phyloP scores from a whole-genome alignment of 2,329 filamentous ascomycete genomes.

The Magnaporthiopsis rhizophila region DNA sequence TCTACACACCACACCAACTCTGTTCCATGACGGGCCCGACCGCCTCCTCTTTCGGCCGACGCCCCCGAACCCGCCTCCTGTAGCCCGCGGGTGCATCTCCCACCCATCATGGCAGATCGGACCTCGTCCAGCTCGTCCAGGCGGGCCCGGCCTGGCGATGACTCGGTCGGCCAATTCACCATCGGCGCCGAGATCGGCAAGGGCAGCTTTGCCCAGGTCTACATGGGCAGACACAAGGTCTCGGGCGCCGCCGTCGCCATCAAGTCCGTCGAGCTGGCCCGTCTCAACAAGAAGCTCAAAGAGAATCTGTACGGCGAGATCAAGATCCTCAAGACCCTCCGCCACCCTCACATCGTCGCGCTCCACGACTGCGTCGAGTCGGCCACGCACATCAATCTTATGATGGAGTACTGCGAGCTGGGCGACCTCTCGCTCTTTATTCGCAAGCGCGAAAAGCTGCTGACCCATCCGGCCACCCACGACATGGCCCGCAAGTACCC shows the following conservation, averaged over 20 bases:
- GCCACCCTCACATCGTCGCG: conserved; percentile 94
- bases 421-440: conserved; percentile 94
- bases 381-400: conserved; percentile 80
- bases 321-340: conserved; percentile 83
- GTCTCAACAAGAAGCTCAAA: conserved; percentile 91
- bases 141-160: conserved; percentile 10
- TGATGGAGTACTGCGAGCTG: conserved; percentile 98
- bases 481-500: conserved; percentile 95
- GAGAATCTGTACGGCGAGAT: conserved; percentile 96
- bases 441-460: conserved; percentile 80
- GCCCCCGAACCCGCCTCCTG: background rate
- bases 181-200: conserved; percentile 69
- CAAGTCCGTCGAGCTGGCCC: conserved; percentile 88
- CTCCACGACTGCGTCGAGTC: conserved; percentile 92
- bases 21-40: conserved; percentile 3
- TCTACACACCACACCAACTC: background rate
- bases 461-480: conserved; percentile 69
- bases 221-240: conserved; percentile 78
- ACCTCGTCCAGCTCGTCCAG: background rate
- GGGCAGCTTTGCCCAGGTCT: conserved; percentile 96
- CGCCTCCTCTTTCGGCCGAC: background rate
- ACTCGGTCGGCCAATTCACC: conserved; percentile 16
- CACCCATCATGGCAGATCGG: conserved; percentile 2
- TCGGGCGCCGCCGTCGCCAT: conserved; percentile 80
- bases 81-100: background rate